Base-by-base conservation (phyloP, 1,284 basidiomycete species). In the Peniophora sp. region DNA sequence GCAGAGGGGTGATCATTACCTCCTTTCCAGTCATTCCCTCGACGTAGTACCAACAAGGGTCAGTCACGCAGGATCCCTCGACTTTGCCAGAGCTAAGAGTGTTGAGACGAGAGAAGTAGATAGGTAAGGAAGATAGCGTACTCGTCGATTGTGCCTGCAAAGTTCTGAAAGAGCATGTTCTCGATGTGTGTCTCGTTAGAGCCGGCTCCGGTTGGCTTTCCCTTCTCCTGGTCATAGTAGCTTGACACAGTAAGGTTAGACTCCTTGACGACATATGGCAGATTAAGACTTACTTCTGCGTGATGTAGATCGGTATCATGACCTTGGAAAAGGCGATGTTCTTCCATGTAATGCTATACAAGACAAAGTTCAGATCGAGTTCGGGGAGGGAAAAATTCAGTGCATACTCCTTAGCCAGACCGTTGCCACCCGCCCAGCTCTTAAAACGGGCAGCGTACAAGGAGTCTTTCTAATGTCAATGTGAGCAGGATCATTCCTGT, bases 391-490 rank as follows among this genome's bases (percentile, higher is more conserved):
- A 11, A 16, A 39, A 19, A 17, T 44, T 17, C 1, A 43, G 11
- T n/a, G 24, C 73, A 6, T 56, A 81, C 78, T 83, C 82, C 49
- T 69, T 63, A 1, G 78, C 79, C 2, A 77, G 53, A 0, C 81
- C 81, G 53, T 79, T 78, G 23, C 80, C 80, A 0, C 80, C 81
- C 2, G 77, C 76, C 79, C 79, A 83, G 58, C 80, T 82, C 67
- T 83, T 83, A 69, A 83, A 83, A n/a, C 81, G 71, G 6, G 80
- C 81, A 12, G 66, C 79, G 52, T 83, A 82, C 0, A 82, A 63
- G 0, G 73, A 62, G 50, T 75, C 70, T 55, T 74, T 73, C 77
- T 79, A 50, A 3, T 6, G 6, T 32, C 5, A 12, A 51, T 49
- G 43, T 48, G 23, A 48, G 39, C 38, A 12, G 12, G 5, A 6